Base-by-base conservation (phyloP, 768 basidiomycete genomes). In the Pisolithus orientalis region DNA sequence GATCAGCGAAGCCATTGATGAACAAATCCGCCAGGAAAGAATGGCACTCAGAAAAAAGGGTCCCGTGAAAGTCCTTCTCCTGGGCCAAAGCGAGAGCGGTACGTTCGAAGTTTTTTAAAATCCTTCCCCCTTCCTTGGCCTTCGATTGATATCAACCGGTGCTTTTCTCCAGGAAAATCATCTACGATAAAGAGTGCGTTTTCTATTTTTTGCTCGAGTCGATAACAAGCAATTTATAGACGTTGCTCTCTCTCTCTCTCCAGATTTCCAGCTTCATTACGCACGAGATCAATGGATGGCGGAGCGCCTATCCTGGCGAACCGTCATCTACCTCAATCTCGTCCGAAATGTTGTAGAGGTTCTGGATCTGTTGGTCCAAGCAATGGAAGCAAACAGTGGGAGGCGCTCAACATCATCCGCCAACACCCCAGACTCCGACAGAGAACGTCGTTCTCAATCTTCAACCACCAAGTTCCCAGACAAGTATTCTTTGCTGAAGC, bases 31-130 rank as follows among this genome's bases (percentile, higher is more conserved):
- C 47, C 74, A 72, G 49, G 88, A 90, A 63, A 76, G 70, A 56
- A 75, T 77, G 10, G 74, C 70, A 0, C 67, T 80, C 50, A 82
- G 76, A 69, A 82, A 76, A 65, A 83, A 78, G 68, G 77, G 75
- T 56, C 82, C 87, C 0, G 82, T 90, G 54, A 89, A 87, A 62
- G 72, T 91, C 32, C 70, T 91, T 50, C 74, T 91, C 43, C 76
- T 91, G 6, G 87, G 87, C n/a, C 84, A 86, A 66, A 84, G 82
- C 53, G 85, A 87, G 71, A 86, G 84, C 61, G 87, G 76, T 67
- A 49, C 34, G 71, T 64, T 9, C 31, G 14, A 53, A n/a, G 13
- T 13, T 46, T 43, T n/a, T 10, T 4, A 24, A 17, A 6, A 21
- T 51, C 34, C 37, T 27, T 1, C 27, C 40, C 44, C 43, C 44